Evolutionary conservation across 2,329 filamentous ascomycete species (phyloP), one percentile per base, ranked within the genome.

Genomic region (Coniella vitis): DNA sequence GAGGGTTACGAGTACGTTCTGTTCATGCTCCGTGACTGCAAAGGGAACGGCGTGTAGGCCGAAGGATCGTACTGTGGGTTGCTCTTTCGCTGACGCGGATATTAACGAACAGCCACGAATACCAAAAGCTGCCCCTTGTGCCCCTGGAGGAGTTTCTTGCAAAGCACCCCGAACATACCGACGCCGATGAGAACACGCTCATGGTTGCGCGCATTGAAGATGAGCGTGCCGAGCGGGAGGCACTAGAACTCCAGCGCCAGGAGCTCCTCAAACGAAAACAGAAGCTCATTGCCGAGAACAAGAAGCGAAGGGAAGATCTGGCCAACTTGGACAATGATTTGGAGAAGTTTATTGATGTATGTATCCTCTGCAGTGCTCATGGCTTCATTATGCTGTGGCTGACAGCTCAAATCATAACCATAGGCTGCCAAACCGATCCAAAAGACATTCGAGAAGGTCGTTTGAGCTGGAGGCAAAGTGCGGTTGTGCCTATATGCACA

Each of bases 201-300:
- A 97, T 94, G 82, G 81, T 90, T 45, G 87, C 87, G 38, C 83
- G 91, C 21, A 95, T 98, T 62, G 85, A 93, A 56, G 87, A 97
- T 63, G 93, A 98, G 70, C 81, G 89, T 57, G 77, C 79, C 12
- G 89, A 94, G 63, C 83, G 93, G 34, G 84, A 95, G 66, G 81
- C 83, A 37, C 71, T 97, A 25, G 93, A 98, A 66, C 85, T 89
- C 65, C 83, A 90, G 59, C 78, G 90, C 44, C 84, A 90, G 64
- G 84, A 86, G 56, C 72, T 90, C 2, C 69, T 90, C 39, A 89
- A 78, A 62, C 69, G 75, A 45, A 82, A 81, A 59, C 75, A 78
- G 57, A 81, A 81, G 63, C 72, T 82, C 42, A 81, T 79, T 45
- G 72, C 76, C 1, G 78, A 82, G 63, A 96, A 96, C 64, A 95